Evolutionary conservation across 306 rosid species (phyloP).

Genomic region (Prunus armeniaca): DNA sequence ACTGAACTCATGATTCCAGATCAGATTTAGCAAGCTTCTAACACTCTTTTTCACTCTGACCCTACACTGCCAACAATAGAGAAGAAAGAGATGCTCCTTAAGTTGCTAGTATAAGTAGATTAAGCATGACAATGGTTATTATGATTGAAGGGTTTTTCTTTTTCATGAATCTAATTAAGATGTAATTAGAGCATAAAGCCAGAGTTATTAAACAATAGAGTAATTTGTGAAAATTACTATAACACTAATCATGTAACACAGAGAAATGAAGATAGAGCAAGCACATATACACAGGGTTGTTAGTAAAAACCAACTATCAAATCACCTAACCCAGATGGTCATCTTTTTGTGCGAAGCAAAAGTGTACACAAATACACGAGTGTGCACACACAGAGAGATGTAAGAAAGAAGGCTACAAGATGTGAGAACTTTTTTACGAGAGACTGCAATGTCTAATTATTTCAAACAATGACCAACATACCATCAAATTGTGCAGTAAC

Average conservation of each 20-base stretch:
- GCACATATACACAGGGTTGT: not conserved
- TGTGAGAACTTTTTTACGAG: not conserved
- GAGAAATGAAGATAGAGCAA: too few species aligned
- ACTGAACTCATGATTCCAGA: slow-evolving; percentile 1
- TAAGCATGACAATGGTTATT: slow-evolving; percentile 2
- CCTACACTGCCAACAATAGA: not conserved
- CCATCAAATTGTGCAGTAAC: not conserved
- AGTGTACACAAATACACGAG: not conserved
- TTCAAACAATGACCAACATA: not conserved
- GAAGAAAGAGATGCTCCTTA: not conserved
- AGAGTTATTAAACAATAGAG: not conserved
- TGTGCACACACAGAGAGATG: not conserved
- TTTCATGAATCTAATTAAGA: not conserved
- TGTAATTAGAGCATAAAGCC: too few species aligned
- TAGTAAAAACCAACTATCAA: not conserved
- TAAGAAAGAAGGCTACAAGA: not conserved
- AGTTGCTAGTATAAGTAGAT: not conserved
- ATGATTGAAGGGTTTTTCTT: not conserved
- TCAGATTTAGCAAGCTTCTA: not conserved
- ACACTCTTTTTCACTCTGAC: not conserved
- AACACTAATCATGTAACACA: too few species aligned
- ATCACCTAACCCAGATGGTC: not conserved
- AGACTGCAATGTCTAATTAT: not conserved
- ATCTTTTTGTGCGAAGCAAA: not conserved
- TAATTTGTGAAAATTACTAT: not conserved